Evolutionary conservation across 306 rosid genomes (phyloP).

Genomic region (Cucumis hystrix): DNA sequence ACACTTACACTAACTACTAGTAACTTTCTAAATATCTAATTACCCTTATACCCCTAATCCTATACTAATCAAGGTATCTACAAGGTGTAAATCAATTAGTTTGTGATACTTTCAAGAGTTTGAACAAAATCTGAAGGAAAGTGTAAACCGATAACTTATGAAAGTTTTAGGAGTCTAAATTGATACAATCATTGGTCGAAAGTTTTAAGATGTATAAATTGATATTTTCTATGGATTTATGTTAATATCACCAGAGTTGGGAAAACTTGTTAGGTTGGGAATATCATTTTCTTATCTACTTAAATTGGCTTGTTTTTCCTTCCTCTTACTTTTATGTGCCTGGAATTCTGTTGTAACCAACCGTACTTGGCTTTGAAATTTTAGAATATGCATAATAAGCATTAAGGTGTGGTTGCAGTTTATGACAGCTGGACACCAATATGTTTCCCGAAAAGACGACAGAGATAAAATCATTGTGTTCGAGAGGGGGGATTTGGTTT

Average conservation of each 20-base stretch:
- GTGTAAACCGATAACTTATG: no score
- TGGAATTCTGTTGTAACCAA: neutral
- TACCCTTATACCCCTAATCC: no score
- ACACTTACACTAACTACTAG: no score
- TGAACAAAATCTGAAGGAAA: no score
- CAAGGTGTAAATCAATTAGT: no score
- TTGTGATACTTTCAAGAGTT: no score
- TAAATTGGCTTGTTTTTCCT: neutral
- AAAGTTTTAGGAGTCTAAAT: no score
- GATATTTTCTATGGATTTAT: neutral
- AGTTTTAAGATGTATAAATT: no score
- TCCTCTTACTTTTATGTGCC: neutral
- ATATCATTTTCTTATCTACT: neutral
- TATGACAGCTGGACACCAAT: slow-evolving; percentile 83
- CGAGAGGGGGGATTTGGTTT: slow-evolving; percentile 73
- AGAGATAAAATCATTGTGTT: slow-evolving; percentile 58
- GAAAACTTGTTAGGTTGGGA: neutral
- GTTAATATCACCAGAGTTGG: neutral
- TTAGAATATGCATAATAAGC: neutral
- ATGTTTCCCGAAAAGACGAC: slow-evolving; percentile 71
- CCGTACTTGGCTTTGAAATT: neutral
- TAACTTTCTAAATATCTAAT: no score
- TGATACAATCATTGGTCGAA: no score
- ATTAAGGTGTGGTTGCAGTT: slow-evolving; percentile 47
- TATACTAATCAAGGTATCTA: no score